Base-by-base conservation (phyloP, 139 green algal genomes). In the Volvox africanus region DNA sequence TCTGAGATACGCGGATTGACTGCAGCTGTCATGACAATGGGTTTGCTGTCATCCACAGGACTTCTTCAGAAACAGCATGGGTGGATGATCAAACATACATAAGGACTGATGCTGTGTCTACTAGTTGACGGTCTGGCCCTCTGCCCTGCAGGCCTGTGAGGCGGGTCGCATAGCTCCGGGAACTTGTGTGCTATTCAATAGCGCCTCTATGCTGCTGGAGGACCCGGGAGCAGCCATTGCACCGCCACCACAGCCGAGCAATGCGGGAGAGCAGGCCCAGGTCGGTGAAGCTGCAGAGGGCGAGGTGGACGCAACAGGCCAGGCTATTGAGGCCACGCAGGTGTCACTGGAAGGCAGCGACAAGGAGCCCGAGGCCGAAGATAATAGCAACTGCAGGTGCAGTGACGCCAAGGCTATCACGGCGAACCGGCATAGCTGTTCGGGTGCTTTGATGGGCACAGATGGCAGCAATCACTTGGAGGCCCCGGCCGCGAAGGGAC, bases 141-240 rank as follows among this genome's bases (percentile, higher is more conserved):
- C 77, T 61, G 19, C 77, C 32, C 32, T 33, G 30, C 78, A 84
- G 18, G 93, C 94, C 11, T 93, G 89, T 37, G 94, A 96, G 30
- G 84, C 81, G 24, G 94, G 94, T 33, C 36, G 32, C 11, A 84
- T 96, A 32, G 33, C 75, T 11, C 87, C 55, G 33, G 93, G 94
- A 21, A 86, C 91, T 50, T 92, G 91, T 78, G 90, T 96, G 55
- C 82, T 96, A 3, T 96, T 96, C 93, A 96, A 96, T 88, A 93
- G 94, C 24, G 94, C 94, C 22, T 95, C 93, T 19, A 91, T 96
- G 68, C 88, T 96, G 30, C 61, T 93, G 2, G 94, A 96, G 71
- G 87, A 91, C 78, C 87, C 62, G 26, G 87, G 87, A 18, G 62
- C 82, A 14, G 82, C 82, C 32, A 62, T 88, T 19, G 82, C 5